phyloP scores from a whole-genome alignment of 2,329 filamentous ascomycete genomes.

The Fusarium palustre region DNA sequence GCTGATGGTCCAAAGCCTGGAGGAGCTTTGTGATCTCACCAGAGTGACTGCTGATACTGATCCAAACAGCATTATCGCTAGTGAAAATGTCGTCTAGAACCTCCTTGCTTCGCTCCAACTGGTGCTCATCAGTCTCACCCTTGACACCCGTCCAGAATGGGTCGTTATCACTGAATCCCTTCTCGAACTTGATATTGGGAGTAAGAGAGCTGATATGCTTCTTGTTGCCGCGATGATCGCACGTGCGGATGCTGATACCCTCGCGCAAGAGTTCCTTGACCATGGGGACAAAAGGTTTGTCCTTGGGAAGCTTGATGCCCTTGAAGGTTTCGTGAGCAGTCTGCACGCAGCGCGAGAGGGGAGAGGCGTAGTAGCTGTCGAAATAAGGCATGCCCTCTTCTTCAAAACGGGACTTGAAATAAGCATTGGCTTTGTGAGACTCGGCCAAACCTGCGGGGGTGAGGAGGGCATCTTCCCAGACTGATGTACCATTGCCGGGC shows the following conservation, averaged over 20 bases:
- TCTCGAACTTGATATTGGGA: conserved; percentile 68
- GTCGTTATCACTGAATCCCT: conserved; percentile 69
- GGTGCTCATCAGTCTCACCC: conserved; percentile 59
- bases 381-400: conserved; percentile 69
- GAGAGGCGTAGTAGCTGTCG: conserved; percentile 73
- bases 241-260: conserved; percentile 75
- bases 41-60: conserved; percentile 71
- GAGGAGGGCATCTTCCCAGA: conserved; percentile 73
- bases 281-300: conserved; percentile 65
- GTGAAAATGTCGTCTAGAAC: conserved; percentile 69
- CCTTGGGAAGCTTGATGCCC: conserved; percentile 62
- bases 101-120: conserved; percentile 61
- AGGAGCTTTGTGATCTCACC: conserved; percentile 67
- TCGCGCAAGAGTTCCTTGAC: conserved; percentile 76
- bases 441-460: conserved; percentile 68
- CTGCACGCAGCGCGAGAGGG: conserved; percentile 70
- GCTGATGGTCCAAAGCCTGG: conserved; percentile 68
- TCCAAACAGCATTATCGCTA: conserved; percentile 64
- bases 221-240: conserved; percentile 70
- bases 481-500: conserved; percentile 71
- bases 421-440: conserved; percentile 67
- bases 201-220: conserved; percentile 65
- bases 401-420: conserved; percentile 67
- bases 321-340: conserved; percentile 73
- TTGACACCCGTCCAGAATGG: conserved; percentile 57